A percentile compares a stretch with the other conserved stretches of the same genome.
Evolutionary conservation across 164 flowering plant species (phyloP).

Genomic region (Kalanchoe fedtschenkoi): DNA sequence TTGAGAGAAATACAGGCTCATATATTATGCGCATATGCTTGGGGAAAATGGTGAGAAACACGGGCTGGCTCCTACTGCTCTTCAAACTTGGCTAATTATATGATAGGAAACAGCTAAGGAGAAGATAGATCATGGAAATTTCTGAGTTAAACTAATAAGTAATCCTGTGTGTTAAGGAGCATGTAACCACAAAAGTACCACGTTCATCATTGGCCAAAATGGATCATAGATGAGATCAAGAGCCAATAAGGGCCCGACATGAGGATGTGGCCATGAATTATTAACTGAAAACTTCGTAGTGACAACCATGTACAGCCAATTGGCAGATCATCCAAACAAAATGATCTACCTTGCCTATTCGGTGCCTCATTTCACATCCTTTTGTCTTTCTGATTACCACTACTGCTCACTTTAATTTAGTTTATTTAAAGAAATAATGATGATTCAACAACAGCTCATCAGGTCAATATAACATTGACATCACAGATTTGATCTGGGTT

Average conservation of each 20-base stretch:
- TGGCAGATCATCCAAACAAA: too few species aligned
- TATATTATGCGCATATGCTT: not conserved
- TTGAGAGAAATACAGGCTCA: not conserved
- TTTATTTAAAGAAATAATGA: not conserved
- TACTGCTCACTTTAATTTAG: not conserved
- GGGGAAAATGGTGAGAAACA: too few species aligned
- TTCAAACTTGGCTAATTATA: not conserved
- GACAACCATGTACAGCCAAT: not conserved
- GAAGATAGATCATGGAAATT: constrained; percentile 4
- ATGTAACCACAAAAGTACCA: not conserved
- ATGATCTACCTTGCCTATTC: too few species aligned
- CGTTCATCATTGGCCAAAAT: not conserved
- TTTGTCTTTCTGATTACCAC: too few species aligned
- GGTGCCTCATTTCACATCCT: not conserved
- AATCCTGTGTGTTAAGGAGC: not conserved
- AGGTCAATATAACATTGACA: not conserved
- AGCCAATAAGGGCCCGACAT: not conserved
- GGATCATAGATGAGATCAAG: not conserved
- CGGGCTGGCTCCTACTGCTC: not conserved
- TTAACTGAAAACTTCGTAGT: not conserved
- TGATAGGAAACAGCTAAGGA: not conserved
- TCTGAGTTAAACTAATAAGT: not conserved
- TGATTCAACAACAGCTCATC: constrained; percentile 4
- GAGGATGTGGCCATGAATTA: not conserved
- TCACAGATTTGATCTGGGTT: constrained; percentile 1